These are phyloP conservation scores for Eucalyptus erythrocorys DNA, from an alignment of 345 rosid species.

Conservation along the genomic window DNA sequence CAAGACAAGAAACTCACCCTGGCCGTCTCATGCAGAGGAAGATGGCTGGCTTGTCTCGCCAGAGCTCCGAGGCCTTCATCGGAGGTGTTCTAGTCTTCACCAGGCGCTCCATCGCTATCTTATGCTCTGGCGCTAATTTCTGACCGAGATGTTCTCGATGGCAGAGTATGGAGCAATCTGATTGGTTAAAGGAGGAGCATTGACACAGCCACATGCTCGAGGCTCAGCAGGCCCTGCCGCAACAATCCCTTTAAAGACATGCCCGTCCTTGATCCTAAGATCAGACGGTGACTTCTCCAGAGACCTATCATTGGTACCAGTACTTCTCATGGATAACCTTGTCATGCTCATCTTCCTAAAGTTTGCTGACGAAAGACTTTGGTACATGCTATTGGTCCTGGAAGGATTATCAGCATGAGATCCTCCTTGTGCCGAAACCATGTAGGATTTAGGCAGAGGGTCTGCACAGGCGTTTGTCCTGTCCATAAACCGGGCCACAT, in stretches of 20 bases:
- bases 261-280: conserved; percentile 41
- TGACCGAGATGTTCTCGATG: conserved; percentile 36
- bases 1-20: conserved; percentile 19
- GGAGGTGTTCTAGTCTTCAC: conserved; percentile 44
- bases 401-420: neutral
- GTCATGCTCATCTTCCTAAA: conserved; percentile 1
- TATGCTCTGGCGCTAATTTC: conserved; percentile 44
- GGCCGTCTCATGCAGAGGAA: conserved; percentile 54
- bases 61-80: conserved; percentile 48
- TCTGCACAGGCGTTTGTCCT: conserved; percentile 25
- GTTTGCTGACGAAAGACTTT: conserved; percentile 4
- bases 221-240: conserved; percentile 45
- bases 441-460: conserved; percentile 10
- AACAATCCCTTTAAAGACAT: conserved; percentile 51
- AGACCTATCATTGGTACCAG: conserved; percentile 9
- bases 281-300: conserved; percentile 38
- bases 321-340: conserved; percentile 5
- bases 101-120: conserved; percentile 41
- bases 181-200: conserved; percentile 40
- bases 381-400: conserved; percentile 16
- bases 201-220: conserved; percentile 48
- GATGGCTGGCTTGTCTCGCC: conserved; percentile 49
- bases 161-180: conserved; percentile 32
- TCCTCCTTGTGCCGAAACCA: neutral
- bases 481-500: conserved; percentile 35